Conservation (phyloP, 1,284 basidiomycete genomes). For the Cutaneotrichosporon cyanovorans region DNA sequence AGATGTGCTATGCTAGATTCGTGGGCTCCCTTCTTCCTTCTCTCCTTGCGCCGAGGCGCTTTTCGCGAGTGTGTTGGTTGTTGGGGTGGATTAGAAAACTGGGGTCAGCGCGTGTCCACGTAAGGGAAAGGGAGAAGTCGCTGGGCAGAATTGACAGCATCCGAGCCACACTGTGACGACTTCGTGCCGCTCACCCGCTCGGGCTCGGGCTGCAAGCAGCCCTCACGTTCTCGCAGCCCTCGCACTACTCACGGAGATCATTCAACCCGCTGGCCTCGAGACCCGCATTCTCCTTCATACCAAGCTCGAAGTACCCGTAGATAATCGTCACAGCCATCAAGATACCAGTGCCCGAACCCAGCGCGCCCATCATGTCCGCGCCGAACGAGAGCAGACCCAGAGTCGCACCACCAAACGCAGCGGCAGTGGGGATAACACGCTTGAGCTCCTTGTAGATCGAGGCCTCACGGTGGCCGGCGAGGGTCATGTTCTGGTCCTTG, state of each 20-base stretch:
- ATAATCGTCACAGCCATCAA: slow-evolving; percentile 97
- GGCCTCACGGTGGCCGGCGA: slow-evolving; percentile 94
- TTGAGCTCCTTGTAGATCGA: slow-evolving; percentile 99
- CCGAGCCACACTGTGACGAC: too few relatives aligned
- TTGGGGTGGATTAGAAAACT: slow-evolving; percentile 2
- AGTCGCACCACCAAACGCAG: slow-evolving; percentile 92
- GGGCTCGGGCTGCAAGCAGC: neutral
- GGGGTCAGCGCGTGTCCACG: neutral
- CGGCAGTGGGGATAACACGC: slow-evolving; percentile 93
- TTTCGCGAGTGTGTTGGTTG: too few relatives aligned
- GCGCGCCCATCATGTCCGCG: slow-evolving; percentile 93
- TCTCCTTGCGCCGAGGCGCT: too few relatives aligned
- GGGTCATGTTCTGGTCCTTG: slow-evolving; percentile 98
- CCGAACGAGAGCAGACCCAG: slow-evolving; percentile 87
- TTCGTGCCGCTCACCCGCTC: neutral
- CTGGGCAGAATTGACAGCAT: too few relatives aligned
- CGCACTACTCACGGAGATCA: slow-evolving; percentile 26
- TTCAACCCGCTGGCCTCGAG: slow-evolving; percentile 47
- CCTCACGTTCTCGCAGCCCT: neutral
- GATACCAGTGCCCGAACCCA: slow-evolving; percentile 95
- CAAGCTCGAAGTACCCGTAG: slow-evolving; percentile 65
- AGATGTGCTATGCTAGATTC: too few relatives aligned
- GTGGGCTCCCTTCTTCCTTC: too few relatives aligned
- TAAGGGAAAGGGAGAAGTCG: too few relatives aligned
- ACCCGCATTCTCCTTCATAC: slow-evolving; percentile 49